These are phyloP conservation scores for Lachnellula occidentalis DNA, from an alignment of 2,329 filamentous ascomycete species.

Conservation along the genomic window DNA sequence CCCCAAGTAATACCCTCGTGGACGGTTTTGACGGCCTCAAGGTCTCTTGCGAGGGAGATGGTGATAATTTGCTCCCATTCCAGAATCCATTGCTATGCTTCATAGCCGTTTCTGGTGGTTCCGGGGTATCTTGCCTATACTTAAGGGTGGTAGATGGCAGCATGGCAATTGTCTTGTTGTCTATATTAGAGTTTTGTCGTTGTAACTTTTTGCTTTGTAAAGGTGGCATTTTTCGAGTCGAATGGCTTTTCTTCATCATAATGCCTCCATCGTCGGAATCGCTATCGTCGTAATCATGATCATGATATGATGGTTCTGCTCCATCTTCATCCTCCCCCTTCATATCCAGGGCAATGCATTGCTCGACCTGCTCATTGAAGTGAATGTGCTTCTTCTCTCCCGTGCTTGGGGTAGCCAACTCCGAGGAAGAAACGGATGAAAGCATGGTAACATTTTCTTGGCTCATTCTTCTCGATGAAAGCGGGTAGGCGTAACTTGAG, in stretches of 20 bases:
- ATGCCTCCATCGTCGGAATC: slow-evolving; percentile 56
- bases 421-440: slow-evolving; percentile 66
- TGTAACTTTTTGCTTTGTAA: slow-evolving; percentile 32
- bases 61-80: slow-evolving; percentile 38
- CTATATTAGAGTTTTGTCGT: slow-evolving; percentile 46
- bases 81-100: slow-evolving; percentile 52
- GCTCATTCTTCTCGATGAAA: slow-evolving; percentile 56
- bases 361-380: slow-evolving; percentile 92
- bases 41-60: slow-evolving; percentile 75
- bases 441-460: slow-evolving; percentile 56
- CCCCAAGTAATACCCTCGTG: slow-evolving; percentile 52
- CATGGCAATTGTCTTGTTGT: slow-evolving; percentile 63
- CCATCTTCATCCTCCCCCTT: slow-evolving; percentile 74
- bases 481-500: slow-evolving; percentile 65
- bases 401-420: slow-evolving; percentile 51
- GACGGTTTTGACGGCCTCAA: slow-evolving; percentile 60
- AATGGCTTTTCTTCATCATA: slow-evolving; percentile 70
- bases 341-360: slow-evolving; percentile 88
- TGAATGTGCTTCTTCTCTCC: slow-evolving; percentile 86
- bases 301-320: slow-evolving; percentile 23
- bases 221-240: slow-evolving; percentile 35
- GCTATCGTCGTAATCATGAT: slow-evolving; percentile 44
- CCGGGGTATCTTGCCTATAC: slow-evolving; percentile 52
- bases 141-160: slow-evolving; percentile 64
- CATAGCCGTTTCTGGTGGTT: slow-evolving; percentile 56